Base-by-base conservation (phyloP, 1,139 yeast genomes). In the Saccharomycopsis hybrid region DNA sequence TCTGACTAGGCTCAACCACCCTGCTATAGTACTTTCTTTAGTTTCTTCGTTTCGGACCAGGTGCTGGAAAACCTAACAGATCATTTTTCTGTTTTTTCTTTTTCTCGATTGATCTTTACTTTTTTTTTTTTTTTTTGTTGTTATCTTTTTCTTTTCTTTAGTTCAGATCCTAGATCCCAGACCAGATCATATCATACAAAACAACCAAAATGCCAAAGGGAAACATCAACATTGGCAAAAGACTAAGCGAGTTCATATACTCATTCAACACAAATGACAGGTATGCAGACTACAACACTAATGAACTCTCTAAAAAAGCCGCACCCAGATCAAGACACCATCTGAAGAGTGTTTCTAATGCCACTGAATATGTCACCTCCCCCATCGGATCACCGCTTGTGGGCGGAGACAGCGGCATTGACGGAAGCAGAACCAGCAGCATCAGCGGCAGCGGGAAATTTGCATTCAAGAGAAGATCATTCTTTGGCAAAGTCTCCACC, bases 221-320 rank as follows among this genome's bases (percentile, higher is more conserved):
- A 41, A 28, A 49, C n/a, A 46, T 43, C 11, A 11, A 29, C 39
- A 13, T 38, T 11, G 41, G 62, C 58, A 65, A 66, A 67, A 60
- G 60, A 63, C 8, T 63, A 68, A 54, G 68, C 64, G 54, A 82
- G 64, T 70, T 81, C 59, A 64, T 81, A n/a, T 83, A 83, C 63
- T 76, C 84, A 18, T 65, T 82, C 52, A 77, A 80, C 48, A 80
- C 88, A 4, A 76, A 72, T 53, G 88, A 82, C 59, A 79, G 82
- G 60, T 82, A 82, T 60, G 81, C 88, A 0, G 88, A 81, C 56
- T 82, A 71, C 60, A 77, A 78, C 57, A 72, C 82, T 5, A 68
- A 76, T n/a, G 28, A 24, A 7, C 13, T 36, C 13, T 36, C 24
- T 5, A 36, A 36, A n/a, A 36, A 13, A 36, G 13, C 9, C 18